Base-by-base conservation (phyloP, 106 monocot species). In the Dendrobium chrysotoxum region DNA sequence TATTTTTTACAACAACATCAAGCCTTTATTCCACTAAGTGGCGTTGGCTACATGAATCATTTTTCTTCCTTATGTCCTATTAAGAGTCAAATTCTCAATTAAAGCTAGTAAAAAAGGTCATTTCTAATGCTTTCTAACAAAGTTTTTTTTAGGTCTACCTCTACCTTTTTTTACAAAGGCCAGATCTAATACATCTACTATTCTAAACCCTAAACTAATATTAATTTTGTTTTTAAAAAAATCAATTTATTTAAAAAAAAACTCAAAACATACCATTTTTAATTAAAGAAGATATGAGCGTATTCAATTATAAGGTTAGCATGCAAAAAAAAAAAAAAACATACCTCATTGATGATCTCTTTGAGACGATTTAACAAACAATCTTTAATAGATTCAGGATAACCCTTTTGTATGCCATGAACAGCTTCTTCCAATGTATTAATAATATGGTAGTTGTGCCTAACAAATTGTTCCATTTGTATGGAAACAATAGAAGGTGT, bases 391-490 rank as follows among this genome's bases (percentile, higher is more conserved):
- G 94, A 93, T 85, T 73, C 81, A n/a, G 72, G 55, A 58, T 57
- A 81, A 72, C 31, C 40, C 18, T 84, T 78, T 77, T 76, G 77
- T 26, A 55, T 31, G 20, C 17, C 64, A 18, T 83, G 46, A 50
- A 94, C 70, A 35, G 84, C 82, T 20, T 89, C 66, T 53, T 77
- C 82, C 79, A 97, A 89, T 0, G 46, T 68, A 38, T 21, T 50
- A 35, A 97, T 53, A 23, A 82, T 76, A 77, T 84, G 41, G 47
- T 86, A 85, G 78, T 97, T 97, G 28, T 44, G 5, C 50, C 57
- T 80, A 31, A 94, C 76, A 26, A 82, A 58, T 40, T 83, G 35
- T 72, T 94, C 88, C 89, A 97, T 90, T 40, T 90, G 76, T 21
- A 82, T 77, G 10, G 94, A 85, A 77, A 87, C 77, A 53, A 94